Conservation (phyloP, 2,329 filamentous ascomycete species). For the Botrytis aclada region DNA sequence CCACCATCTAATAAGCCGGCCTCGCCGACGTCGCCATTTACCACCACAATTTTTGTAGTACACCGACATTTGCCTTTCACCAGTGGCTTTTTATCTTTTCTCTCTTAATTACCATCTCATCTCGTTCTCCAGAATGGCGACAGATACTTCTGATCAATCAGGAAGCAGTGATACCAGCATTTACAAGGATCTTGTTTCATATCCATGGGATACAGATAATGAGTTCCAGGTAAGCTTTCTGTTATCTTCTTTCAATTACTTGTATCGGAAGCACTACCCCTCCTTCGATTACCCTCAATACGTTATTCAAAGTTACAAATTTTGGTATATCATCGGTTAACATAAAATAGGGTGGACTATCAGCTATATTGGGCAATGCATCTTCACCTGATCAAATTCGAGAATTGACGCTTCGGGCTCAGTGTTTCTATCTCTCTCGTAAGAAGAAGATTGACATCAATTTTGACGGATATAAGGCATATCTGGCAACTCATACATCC, state of each 20-base stretch:
- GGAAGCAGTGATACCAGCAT: slow-evolving; percentile 36
- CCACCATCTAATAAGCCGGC: not conserved
- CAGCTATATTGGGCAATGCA: slow-evolving; percentile 59
- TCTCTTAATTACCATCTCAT: not conserved
- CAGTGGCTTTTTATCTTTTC: not conserved
- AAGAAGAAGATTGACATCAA: slow-evolving; percentile 53
- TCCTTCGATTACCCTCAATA: not conserved
- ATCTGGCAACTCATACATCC: slow-evolving; percentile 41
- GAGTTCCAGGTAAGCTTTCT: slow-evolving; percentile 57
- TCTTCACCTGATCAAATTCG: slow-evolving; percentile 52
- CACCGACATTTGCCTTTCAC: too few relatives aligned
- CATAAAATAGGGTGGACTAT: slow-evolving; percentile 51
- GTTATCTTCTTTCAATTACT: not conserved
- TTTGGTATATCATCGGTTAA: not conserved
- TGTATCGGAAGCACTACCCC: slow-evolving; percentile 24
- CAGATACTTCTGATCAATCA: not conserved
- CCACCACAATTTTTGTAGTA: not conserved
- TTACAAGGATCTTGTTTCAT: slow-evolving; percentile 61
- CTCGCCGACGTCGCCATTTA: not conserved
- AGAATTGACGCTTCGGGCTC: slow-evolving; percentile 62
- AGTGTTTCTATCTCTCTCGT: slow-evolving; percentile 64
- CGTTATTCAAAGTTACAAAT: not conserved
- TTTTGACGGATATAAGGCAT: slow-evolving; percentile 65
- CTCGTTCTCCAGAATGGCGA: slow-evolving; percentile 3
- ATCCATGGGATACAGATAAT: slow-evolving; percentile 65